Percentiles rank a stretch among this genome's conserved stretches.
Evolutionary conservation across 2,329 filamentous ascomycete species (phyloP).

Genomic region (Fusarium nisikadoi): DNA sequence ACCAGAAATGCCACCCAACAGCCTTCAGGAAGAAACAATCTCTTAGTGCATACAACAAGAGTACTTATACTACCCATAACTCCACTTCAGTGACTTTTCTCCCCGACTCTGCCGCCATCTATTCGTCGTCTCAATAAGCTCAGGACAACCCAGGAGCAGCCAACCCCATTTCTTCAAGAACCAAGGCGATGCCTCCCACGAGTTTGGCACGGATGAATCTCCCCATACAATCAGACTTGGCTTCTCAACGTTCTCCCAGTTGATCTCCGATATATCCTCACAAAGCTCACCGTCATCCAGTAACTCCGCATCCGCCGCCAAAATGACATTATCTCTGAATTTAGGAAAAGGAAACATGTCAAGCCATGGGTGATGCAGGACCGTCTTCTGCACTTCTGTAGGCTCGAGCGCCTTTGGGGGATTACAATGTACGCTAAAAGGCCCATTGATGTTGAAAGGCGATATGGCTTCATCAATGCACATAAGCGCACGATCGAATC

Average conservation of each 20-base stretch:
- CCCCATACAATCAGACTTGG: slow-evolving; percentile 26
- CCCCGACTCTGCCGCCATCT: slow-evolving; percentile 22
- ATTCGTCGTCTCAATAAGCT: slow-evolving; percentile 20
- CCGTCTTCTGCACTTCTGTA: not conserved
- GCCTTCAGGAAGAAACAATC: no score
- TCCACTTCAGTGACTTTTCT: slow-evolving; percentile 1
- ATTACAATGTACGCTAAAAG: not conserved
- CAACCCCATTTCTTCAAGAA: slow-evolving; percentile 27
- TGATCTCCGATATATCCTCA: slow-evolving; percentile 1
- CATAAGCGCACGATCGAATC: not conserved
- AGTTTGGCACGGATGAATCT: slow-evolving; percentile 3
- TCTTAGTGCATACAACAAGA: fast-evolving
- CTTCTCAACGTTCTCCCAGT: slow-evolving; percentile 3
- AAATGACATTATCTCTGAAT: slow-evolving; percentile 11
- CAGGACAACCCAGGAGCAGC: slow-evolving; percentile 10
- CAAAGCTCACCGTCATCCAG: slow-evolving; percentile 15
- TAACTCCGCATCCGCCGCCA: not conserved
- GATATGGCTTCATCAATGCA: slow-evolving; percentile 13
- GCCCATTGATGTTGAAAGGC: not conserved
- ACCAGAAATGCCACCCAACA: no score
- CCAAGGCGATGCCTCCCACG: slow-evolving; percentile 18
- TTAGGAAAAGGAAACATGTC: slow-evolving; percentile 18
- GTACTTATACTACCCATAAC: not conserved
- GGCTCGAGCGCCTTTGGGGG: not conserved
- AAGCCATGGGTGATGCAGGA: slow-evolving; percentile 19